Base-by-base conservation (phyloP, 257 asterid species). In the Nicotiana knightiana region DNA sequence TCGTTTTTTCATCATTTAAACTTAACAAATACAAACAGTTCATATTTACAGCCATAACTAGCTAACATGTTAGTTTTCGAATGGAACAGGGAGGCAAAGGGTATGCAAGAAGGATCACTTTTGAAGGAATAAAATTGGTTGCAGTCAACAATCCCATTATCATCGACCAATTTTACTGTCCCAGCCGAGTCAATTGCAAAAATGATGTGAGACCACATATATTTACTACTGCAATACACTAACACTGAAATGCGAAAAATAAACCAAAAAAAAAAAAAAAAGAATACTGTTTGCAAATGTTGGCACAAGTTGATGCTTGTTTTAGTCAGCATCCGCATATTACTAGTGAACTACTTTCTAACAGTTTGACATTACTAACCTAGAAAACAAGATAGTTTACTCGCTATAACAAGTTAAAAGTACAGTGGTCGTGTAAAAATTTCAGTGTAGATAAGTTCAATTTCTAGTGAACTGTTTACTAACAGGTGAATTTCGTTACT, bases 111-210 rank as follows among this genome's bases (percentile, higher is more conserved):
- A 88, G 83, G 8, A 92, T 92, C 67, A 77, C 90, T 12, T 92
- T 91, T 24, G 84, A 85, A 81, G 88, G 86, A 81, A 92, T 92
- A 30, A 88, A 43, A 67, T 84, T 92, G 51, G 90, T 32, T 76
- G 91, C 85, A 13, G 94, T 90, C 63, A 87, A 85, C 76, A 88
- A 91, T 39, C 97, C 94, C 11, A 82, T 92, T 33, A 85, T 90
- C 81, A 87, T 92, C 75, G 93, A 92, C 30, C 96, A 92, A 73
- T 92, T 82, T 79, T 92, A 92, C 24, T 92, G 94, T 85, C 96
- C 96, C 43, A 88, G 86, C 13, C 76, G 76, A 84, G 84, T 80
- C 6, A 90, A 92, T 79, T 92, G 96, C 88, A 84, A 75, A 83
- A 92, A 82, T 84, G 84, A 39, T 46, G 94, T 89, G 77, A 87